Evolutionary conservation across 1,139 yeast genomes (phyloP).

Genomic region (Diutina sp.): DNA sequence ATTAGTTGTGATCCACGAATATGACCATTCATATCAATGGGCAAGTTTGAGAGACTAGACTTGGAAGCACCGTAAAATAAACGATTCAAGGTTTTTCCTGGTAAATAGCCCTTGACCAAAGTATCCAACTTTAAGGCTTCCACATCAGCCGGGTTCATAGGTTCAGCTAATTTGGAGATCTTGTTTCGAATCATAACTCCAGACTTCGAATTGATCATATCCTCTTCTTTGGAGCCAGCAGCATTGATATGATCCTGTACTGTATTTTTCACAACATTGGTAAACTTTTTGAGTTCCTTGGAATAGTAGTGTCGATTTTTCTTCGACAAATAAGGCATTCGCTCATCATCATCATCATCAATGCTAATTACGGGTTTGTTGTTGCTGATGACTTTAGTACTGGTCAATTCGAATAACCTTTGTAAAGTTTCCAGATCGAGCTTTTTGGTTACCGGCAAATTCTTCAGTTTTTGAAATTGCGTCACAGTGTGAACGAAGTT

Average conservation of each 20-base stretch:
- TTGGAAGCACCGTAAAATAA: conserved; percentile 20
- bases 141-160: conserved; percentile 24
- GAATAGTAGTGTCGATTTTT: conserved; percentile 22
- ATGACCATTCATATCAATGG: conserved; percentile 3
- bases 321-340: conserved; percentile 4
- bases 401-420: conserved; percentile 46
- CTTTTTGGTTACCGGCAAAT: conserved; percentile 41
- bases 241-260: conserved; percentile 48
- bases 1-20: neutral
- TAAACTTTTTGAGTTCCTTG: conserved; percentile 46
- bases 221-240: conserved; percentile 17
- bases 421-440: conserved; percentile 54
- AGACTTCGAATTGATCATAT: conserved; percentile 11
- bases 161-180: conserved; percentile 22
- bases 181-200: conserved; percentile 21
- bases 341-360: neutral
- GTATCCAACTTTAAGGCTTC: conserved; percentile 30
- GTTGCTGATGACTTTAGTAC: conserved; percentile 25
- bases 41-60: conserved; percentile 4
- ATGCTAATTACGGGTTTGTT: neutral
- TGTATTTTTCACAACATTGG: conserved; percentile 57
- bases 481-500: conserved; percentile 48
- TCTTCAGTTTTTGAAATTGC: conserved; percentile 60
- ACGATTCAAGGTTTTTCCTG: conserved; percentile 23
- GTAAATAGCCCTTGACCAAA: conserved; percentile 18